Evolutionary conservation across 192 early-diverging fungal species (phyloP).

Genomic region (Entomortierella beljakovae): DNA sequence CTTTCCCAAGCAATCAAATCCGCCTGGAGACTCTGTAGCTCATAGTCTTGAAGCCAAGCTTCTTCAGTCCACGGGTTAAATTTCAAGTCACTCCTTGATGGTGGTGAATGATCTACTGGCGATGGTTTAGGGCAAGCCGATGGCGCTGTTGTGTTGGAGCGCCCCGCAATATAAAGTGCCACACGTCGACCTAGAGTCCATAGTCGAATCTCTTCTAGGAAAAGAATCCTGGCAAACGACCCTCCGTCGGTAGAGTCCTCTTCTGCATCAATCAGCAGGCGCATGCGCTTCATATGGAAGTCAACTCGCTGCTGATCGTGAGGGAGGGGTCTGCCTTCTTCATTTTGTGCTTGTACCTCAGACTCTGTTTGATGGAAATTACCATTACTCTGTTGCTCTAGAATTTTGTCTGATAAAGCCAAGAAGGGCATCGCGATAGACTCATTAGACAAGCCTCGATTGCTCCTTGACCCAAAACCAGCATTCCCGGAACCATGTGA

Average conservation of each 20-base stretch:
- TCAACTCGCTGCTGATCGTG: neutral
- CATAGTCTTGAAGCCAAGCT: conserved; percentile 28
- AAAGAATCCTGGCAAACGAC: conserved; percentile 18
- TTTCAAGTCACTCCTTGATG: neutral
- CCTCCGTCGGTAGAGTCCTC: conserved; percentile 32
- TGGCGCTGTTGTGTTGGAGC: neutral
- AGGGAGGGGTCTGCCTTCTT: neutral
- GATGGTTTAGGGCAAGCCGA: conserved; percentile 5
- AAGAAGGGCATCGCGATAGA: neutral
- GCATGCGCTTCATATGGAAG: conserved; percentile 30
- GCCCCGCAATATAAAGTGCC: conserved; percentile 12
- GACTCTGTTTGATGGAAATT: neutral
- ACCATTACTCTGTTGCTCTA: conserved; percentile 10
- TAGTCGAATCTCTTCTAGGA: conserved; percentile 33
- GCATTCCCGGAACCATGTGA: neutral
- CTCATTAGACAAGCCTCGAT: too few species aligned
- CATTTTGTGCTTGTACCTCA: neutral
- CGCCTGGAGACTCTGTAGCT: conserved; percentile 40
- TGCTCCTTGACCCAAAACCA: too few species aligned
- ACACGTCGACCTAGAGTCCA: conserved; percentile 31
- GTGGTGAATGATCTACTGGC: neutral
- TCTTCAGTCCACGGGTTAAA: conserved; percentile 20
- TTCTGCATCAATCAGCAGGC: conserved; percentile 14
- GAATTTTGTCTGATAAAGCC: conserved; percentile 10
- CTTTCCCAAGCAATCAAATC: conserved; percentile 50